These are phyloP conservation scores for Nemania abortiva DNA, from an alignment of 2,329 filamentous ascomycete genomes.

Conservation along the genomic window DNA sequence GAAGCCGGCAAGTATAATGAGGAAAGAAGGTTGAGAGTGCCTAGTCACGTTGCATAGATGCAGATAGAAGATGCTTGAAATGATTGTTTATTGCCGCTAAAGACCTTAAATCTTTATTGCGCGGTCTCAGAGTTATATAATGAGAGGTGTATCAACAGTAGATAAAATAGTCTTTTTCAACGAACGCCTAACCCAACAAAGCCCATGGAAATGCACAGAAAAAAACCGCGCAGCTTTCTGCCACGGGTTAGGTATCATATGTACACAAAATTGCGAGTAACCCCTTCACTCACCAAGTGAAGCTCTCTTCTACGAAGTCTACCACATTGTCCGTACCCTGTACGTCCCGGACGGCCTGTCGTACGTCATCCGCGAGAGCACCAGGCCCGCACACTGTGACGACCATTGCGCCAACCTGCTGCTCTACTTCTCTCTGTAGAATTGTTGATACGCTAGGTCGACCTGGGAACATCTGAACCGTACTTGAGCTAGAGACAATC, in stretches of 20 bases:
- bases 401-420: slow-evolving; percentile 88
- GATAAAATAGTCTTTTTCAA: neutral
- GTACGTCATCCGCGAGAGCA: slow-evolving; percentile 79
- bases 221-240: slow-evolving; percentile 9
- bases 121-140: slow-evolving; percentile 9
- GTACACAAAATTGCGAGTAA: slow-evolving; percentile 5
- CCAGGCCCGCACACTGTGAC: slow-evolving; percentile 86
- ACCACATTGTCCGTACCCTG: slow-evolving; percentile 72
- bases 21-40: neutral
- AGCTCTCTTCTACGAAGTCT: slow-evolving; percentile 83
- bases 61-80: neutral
- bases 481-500: slow-evolving; percentile 79
- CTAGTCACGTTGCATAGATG: neutral
- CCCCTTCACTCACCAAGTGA: slow-evolving; percentile 66
- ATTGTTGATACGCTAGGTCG: slow-evolving; percentile 85
- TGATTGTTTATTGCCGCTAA: neutral
- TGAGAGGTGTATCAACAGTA: slow-evolving; percentile 10
- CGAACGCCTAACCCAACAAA: slow-evolving; percentile 15
- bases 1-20: too few relatives aligned
- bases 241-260: slow-evolving; percentile 25
- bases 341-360: slow-evolving; percentile 73
- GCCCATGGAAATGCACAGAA: slow-evolving; percentile 27
- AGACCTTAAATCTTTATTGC: slow-evolving; percentile 1
- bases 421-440: slow-evolving; percentile 83
- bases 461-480: slow-evolving; percentile 92